Evolutionary conservation across 805 yeast genomes (phyloP), one percentile per base, ranked within the genome.

Genomic region (Ogataea nitratoaversa): DNA sequence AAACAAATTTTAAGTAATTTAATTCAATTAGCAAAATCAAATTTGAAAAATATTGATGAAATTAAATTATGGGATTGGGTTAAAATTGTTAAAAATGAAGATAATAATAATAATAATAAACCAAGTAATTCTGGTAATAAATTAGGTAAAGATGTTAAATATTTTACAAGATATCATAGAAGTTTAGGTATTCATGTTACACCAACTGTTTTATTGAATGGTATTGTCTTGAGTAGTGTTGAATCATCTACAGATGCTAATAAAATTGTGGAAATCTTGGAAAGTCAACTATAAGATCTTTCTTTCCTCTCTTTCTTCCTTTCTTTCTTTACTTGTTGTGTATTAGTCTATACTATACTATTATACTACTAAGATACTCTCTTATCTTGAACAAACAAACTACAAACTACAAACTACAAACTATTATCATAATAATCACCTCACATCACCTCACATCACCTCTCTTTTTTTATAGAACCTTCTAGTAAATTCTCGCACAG

Each of bases 101-200:
- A 47, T 40, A 61, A 59, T 4, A 48, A 62, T 24, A 46, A 46
- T 2, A 53, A 47, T 40, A 61, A 59, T 4, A 45, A 57, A 12
- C 71, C 58, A 29, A 29, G 18, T 20, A 84, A 85, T 53, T 52
- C 59, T 3, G 91, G 93, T 8, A 82, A 79, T 49, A 67, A 59
- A 6, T 70, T 81, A 28, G 68, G 76, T 3, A 68, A 60, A 25
- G 95, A 86, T 53, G 52, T 84, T 46, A 88, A 86, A 63, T 82
- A 81, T 52, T 86, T 84, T 56, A 73, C 89, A 16, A 72, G 79
- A 57, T 78, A 77, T 56, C 79, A 78, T 38, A 74, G 96, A 57
- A 86, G 85, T 43, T 75, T 80, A 31, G 88, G 91, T 32, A 76
- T 84, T 29, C 95, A 88, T 56, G 81, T 84, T n/a, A 84, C 93